These are phyloP conservation scores for Karstenula rhodostoma DNA, from an alignment of 2,329 filamentous ascomycete genomes.

Conservation along the genomic window DNA sequence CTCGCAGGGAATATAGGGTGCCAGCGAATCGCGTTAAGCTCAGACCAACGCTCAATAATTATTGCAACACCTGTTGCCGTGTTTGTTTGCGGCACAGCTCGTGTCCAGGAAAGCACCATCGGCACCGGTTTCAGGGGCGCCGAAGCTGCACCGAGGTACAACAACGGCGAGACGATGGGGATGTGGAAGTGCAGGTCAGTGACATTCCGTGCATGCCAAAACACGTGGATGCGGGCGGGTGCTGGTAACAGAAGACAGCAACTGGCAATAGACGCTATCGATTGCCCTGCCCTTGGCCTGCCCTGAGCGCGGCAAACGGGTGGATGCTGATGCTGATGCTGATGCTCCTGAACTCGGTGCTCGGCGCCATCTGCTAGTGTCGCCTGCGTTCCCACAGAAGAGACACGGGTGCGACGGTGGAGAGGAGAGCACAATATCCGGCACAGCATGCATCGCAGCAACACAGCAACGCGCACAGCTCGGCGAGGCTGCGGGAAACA, in stretches of 20 bases:
- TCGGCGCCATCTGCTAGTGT: background rate
- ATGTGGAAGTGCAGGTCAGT: background rate
- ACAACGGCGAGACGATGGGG: background rate
- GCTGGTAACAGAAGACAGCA: background rate
- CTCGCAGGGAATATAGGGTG: too few relatives aligned
- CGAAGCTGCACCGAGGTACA: background rate
- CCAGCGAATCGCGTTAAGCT: too few relatives aligned
- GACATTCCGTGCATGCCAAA: background rate
- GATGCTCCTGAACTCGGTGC: conserved; percentile 13
- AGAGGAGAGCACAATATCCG: background rate
- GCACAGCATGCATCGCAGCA: too few relatives aligned
- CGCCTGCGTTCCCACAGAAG: too few relatives aligned
- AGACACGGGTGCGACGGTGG: background rate
- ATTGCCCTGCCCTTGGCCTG: too few relatives aligned
- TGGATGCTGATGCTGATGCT: too few relatives aligned
- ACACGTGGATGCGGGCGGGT: conserved; percentile 4
- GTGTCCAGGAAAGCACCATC: conserved; percentile 4
- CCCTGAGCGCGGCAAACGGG: background rate
- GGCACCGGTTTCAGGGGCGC: conserved; percentile 2
- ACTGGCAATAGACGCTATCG: background rate
- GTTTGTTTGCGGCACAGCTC: conserved; percentile 1
- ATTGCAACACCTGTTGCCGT: too few relatives aligned
- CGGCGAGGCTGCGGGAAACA: background rate
- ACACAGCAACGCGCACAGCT: background rate
- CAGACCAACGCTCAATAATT: too few relatives aligned